These are phyloP conservation scores for Fistulifera pelliculosa DNA, from an alignment of 108 stramenopile species.

Conservation along the genomic window DNA sequence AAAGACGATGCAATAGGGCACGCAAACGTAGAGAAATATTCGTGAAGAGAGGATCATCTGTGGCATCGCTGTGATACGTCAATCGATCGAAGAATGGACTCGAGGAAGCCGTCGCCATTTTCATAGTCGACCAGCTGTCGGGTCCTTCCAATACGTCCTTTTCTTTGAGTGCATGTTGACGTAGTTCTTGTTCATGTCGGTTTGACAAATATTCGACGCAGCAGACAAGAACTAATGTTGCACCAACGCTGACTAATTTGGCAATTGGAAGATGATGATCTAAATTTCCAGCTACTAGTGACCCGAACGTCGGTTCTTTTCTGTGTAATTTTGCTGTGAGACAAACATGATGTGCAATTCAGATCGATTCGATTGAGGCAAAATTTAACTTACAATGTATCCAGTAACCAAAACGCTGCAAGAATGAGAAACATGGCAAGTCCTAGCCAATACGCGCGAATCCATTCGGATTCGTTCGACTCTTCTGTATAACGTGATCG, in stretches of 20 bases:
- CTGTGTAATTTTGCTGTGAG: too few relatives aligned
- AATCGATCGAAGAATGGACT: too few relatives aligned
- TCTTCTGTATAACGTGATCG: too few relatives aligned
- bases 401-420: constrained; percentile 78
- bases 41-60: constrained; percentile 22
- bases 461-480: constrained; percentile 19
- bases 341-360: too few relatives aligned
- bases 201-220: constrained; percentile 53
- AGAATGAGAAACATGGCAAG: constrained; percentile 32
- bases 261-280: constrained; percentile 82
- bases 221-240: constrained; percentile 55
- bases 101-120: neutral
- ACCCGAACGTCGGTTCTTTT: constrained; percentile 90
- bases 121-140: constrained; percentile 35
- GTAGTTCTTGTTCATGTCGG: constrained; percentile 26
- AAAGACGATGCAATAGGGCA: constrained; percentile 54
- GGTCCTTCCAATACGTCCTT: constrained; percentile 34
- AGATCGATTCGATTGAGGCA: too few relatives aligned
- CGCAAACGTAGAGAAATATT: constrained; percentile 65
- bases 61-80: constrained; percentile 8
- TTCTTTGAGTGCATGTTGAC: too few relatives aligned
- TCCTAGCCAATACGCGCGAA: constrained; percentile 45
- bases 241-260: constrained; percentile 70
- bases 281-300: constrained; percentile 73
- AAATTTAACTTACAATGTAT: constrained; percentile 36